These are phyloP conservation scores for Cadophora gregata DNA, from an alignment of 2,329 filamentous ascomycete species.

Conservation along the genomic window DNA sequence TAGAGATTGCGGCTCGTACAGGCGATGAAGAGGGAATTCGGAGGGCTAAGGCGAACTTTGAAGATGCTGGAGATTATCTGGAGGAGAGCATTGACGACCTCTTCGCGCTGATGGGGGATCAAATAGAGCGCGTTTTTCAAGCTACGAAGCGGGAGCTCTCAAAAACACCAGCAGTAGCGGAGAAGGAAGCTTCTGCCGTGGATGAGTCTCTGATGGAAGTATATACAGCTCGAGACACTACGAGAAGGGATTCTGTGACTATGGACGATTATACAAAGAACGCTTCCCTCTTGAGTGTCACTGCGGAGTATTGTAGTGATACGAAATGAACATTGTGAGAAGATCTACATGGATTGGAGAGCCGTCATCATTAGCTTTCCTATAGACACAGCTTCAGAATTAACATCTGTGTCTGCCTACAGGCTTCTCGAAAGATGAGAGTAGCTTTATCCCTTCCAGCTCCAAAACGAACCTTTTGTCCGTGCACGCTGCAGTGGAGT, in stretches of 20 bases:
- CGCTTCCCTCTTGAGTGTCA: not conserved
- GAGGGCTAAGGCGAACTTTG: conserved; percentile 1
- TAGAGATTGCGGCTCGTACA: conserved; percentile 5
- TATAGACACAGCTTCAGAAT: not conserved
- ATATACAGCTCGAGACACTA: not conserved
- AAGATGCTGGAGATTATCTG: not conserved
- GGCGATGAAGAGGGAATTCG: conserved; percentile 2
- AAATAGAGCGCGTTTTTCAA: not conserved
- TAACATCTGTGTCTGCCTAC: not conserved
- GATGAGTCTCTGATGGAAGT: not conserved
- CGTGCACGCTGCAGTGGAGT: too few relatives aligned
- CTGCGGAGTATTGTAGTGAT: not conserved
- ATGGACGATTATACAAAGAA: not conserved
- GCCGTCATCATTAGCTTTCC: not conserved
- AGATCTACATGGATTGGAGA: not conserved
- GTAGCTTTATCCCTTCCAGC: too few relatives aligned
- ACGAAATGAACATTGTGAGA: not conserved
- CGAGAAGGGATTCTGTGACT: not conserved
- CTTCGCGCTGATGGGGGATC: not conserved
- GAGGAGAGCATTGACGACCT: not conserved
- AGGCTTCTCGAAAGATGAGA: too few relatives aligned
- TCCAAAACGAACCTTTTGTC: too few relatives aligned
- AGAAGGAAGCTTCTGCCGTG: not conserved
- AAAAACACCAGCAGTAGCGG: not conserved
- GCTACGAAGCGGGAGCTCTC: not conserved